phyloP scores from a whole-genome alignment of 306 rosid genomes.

The Sechiopsis laciniata region DNA sequence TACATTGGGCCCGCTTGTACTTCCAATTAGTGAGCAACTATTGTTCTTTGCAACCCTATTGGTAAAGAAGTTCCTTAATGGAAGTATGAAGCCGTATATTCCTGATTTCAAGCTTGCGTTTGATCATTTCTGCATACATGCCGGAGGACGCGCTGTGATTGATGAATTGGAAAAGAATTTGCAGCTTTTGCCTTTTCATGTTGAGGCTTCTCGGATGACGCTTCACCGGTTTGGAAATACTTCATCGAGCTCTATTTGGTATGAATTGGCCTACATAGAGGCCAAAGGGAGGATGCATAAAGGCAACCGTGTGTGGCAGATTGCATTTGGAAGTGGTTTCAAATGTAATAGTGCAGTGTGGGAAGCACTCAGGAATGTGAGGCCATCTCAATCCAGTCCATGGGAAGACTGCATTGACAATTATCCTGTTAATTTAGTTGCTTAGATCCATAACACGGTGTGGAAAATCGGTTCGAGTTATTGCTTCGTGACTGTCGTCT shows the following conservation, averaged over 20 bases:
- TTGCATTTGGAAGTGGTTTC: conserved; percentile 83
- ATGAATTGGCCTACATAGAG: conserved; percentile 62
- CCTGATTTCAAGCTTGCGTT: conserved; percentile 74
- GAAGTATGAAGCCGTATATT: conserved; percentile 55
- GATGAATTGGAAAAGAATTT: conserved; percentile 79
- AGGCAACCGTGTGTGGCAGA: conserved; percentile 75
- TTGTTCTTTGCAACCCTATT: conserved; percentile 50
- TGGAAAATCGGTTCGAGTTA: conserved; percentile 33
- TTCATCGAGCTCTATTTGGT: conserved; percentile 81
- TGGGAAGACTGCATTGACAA: conserved; percentile 68
- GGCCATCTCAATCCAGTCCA: conserved; percentile 55
- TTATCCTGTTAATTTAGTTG: conserved; percentile 52
- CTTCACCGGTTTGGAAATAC: conserved; percentile 77
- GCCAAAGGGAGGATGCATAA: conserved; percentile 62
- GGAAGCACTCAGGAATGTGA: conserved; percentile 61
- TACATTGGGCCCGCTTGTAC: conserved; percentile 66
- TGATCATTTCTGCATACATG: conserved; percentile 77
- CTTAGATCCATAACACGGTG: conserved; percentile 30
- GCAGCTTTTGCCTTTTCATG: conserved; percentile 51
- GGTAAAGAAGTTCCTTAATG: conserved; percentile 48
- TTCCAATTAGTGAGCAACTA: conserved; percentile 75
- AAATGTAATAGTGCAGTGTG: conserved; percentile 76
- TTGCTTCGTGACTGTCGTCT: conserved; percentile 9
- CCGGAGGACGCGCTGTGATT: conserved; percentile 74
- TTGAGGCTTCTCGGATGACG: conserved; percentile 80